phyloP scores from a whole-genome alignment of 495 filamentous ascomycete species.

The Xylaria scruposa region DNA sequence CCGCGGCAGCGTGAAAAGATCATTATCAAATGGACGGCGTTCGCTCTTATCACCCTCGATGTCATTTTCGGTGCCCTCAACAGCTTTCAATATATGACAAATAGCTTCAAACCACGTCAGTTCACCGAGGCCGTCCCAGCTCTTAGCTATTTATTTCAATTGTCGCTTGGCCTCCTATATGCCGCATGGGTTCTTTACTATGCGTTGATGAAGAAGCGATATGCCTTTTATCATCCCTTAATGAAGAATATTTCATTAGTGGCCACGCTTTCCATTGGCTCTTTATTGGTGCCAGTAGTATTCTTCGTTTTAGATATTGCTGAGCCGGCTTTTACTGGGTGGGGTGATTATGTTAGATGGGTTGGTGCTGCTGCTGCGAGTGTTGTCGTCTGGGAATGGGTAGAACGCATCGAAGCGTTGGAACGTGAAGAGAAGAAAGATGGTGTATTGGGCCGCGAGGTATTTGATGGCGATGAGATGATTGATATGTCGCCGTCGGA shows the following conservation, averaged over 20 bases:
- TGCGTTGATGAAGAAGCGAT: slow-evolving; percentile 86
- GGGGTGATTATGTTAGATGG: slow-evolving; percentile 98
- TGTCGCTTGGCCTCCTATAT: slow-evolving; percentile 87
- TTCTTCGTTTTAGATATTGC: slow-evolving; percentile 96
- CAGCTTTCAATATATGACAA: slow-evolving; percentile 70
- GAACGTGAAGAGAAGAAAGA: slow-evolving; percentile 97
- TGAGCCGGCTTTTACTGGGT: slow-evolving; percentile 84
- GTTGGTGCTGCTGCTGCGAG: slow-evolving; percentile 95
- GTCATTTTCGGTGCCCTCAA: slow-evolving; percentile 88
- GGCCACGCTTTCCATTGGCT: slow-evolving; percentile 76
- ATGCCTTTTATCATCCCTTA: slow-evolving; percentile 89
- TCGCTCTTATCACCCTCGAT: slow-evolving; percentile 89
- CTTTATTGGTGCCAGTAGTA: slow-evolving; percentile 87
- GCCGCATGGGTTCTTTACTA: slow-evolving; percentile 97
- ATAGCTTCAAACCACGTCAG: slow-evolving; percentile 66
- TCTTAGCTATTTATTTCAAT: slow-evolving; percentile 90
- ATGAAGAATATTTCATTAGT: slow-evolving; percentile 93
- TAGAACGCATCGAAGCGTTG: slow-evolving; percentile 95
- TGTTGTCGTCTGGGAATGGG: slow-evolving; percentile 99
- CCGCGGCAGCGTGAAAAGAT: slow-evolving; percentile 97
- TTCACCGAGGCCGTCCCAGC: slow-evolving; percentile 92
- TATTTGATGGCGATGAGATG: slow-evolving; percentile 98
- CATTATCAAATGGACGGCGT: slow-evolving; percentile 98
- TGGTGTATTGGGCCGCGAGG: slow-evolving; percentile 89
- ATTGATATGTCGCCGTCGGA: slow-evolving; percentile 70